phyloP scores from a whole-genome alignment of 495 filamentous ascomycete species.

The Saxophila tyrrhenica region DNA sequence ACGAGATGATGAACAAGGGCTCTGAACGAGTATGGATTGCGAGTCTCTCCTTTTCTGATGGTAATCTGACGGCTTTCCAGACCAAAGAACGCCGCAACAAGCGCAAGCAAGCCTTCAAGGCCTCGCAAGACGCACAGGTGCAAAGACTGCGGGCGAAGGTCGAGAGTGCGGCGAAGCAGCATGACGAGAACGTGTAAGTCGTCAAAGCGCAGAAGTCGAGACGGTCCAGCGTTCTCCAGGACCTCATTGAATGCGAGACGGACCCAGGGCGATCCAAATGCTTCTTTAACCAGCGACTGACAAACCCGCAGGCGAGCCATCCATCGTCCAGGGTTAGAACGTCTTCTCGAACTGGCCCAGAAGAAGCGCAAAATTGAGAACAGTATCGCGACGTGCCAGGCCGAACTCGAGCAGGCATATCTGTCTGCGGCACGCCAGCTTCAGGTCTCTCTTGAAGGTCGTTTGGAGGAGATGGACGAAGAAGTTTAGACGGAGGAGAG shows the following conservation, averaged over 20 bases:
- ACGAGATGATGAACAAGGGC: background rate
- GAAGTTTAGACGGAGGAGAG: background rate
- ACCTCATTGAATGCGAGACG: too few relatives aligned
- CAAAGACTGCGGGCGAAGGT: background rate
- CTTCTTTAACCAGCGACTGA: background rate
- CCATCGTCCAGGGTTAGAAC: slow-evolving; percentile 6
- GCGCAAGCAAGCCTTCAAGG: slow-evolving; percentile 1
- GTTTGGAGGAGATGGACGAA: background rate
- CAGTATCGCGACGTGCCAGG: background rate
- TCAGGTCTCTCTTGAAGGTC: slow-evolving; percentile 1
- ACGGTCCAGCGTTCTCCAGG: too few relatives aligned
- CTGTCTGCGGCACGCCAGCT: background rate
- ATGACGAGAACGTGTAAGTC: background rate
- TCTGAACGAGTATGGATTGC: background rate
- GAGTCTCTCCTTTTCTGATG: slow-evolving; percentile 1
- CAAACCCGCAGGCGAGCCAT: background rate
- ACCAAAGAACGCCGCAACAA: slow-evolving; percentile 2
- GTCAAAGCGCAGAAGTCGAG: background rate
- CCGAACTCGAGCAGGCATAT: slow-evolving; percentile 3
- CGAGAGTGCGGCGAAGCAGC: background rate
- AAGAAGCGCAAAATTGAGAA: slow-evolving; percentile 4
- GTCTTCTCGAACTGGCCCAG: background rate
- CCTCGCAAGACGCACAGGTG: background rate
- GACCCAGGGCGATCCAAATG: too few relatives aligned
- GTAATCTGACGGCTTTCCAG: slow-evolving; percentile 2